Evolutionary conservation across 2,329 filamentous ascomycete genomes (phyloP), one percentile per base, ranked within the genome.

Genomic region (Scytalidium lignicola): DNA sequence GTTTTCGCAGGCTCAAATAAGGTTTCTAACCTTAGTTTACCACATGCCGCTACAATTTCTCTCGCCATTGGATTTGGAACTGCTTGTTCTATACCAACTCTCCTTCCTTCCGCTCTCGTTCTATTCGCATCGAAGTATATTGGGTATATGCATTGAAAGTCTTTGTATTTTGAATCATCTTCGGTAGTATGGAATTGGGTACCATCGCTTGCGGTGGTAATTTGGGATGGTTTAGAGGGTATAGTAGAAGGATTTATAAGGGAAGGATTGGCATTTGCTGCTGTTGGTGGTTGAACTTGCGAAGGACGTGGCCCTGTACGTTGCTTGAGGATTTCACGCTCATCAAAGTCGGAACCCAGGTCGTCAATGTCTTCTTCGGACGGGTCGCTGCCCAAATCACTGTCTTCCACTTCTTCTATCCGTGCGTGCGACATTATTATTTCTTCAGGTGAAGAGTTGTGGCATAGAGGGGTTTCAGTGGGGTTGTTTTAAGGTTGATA

Each of bases 331-430:
- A 65, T 63, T 23, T 64, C 60, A 43, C 55, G 62, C 48, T 82
- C 79, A 56, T 82, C 79, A 54, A 75, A 75, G 53, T 81, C 72
- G 40, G 73, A 69, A 43, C 74, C 78, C 58, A 82, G 80, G 53
- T 86, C 82, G 55, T 74, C 72, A 62, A 91, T 87, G 70, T 93
- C 87, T 68, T 85, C 86, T 70, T 96, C 90, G 55, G 90, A 88
- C 47, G 92, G 90, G 72, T 97, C 92, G 13, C 59, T 62, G 17
- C 62, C 83, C 58, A 77, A 76, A 70, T 89, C 86, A 67, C 79
- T 83, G 74, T 95, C 90, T 52, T 85, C 89, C 55, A 96, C 85
- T 70, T 97, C 93, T 78, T 99, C 93, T 68, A 97, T 85, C 53
- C 86, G 85, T 52, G 91, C 83, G 74, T 93, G 85, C 41, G 89